A percentile compares a stretch with the other conserved stretches of the same genome.
phyloP scores from a whole-genome alignment of 1,139 yeast genomes.

The Pichia sp. region DNA sequence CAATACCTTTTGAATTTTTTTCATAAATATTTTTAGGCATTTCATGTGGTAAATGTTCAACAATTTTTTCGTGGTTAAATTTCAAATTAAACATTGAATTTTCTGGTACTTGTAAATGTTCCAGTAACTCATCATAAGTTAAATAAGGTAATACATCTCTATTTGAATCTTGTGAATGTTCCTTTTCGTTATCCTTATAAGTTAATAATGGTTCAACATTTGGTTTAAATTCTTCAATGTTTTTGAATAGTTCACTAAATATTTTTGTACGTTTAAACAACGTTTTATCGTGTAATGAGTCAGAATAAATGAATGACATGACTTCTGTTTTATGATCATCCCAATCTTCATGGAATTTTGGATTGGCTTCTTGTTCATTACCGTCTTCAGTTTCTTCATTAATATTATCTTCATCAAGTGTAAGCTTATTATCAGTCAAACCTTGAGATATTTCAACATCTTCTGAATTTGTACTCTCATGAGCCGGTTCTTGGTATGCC shows the following conservation, averaged over 20 bases:
- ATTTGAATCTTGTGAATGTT: not conserved
- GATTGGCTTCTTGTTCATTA: not conserved
- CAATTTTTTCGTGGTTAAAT: conserved; percentile 24
- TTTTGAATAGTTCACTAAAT: conserved; percentile 21
- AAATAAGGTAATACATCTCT: conserved; percentile 10
- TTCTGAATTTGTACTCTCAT: not conserved
- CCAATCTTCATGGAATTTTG: not conserved
- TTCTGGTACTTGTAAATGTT: conserved; percentile 24
- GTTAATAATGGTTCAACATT: conserved; percentile 21
- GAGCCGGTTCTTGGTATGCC: not conserved
- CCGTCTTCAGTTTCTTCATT: not conserved
- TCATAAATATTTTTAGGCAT: conserved; percentile 29
- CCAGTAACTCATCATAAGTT: conserved; percentile 26
- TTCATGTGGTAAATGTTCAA: conserved; percentile 20
- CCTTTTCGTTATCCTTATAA: conserved; percentile 19
- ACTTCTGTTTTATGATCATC: not conserved
- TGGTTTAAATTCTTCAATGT: conserved; percentile 26
- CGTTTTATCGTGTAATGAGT: not conserved
- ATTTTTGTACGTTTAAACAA: not conserved
- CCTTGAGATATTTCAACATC: not conserved
- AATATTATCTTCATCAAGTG: too few relatives aligned
- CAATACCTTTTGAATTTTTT: conserved; percentile 59
- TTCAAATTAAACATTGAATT: conserved; percentile 24
- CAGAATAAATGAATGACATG: not conserved
- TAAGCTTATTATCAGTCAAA: not conserved